phyloP scores from a whole-genome alignment of 2,329 filamentous ascomycete genomes.

The Aspergillus floridensis region DNA sequence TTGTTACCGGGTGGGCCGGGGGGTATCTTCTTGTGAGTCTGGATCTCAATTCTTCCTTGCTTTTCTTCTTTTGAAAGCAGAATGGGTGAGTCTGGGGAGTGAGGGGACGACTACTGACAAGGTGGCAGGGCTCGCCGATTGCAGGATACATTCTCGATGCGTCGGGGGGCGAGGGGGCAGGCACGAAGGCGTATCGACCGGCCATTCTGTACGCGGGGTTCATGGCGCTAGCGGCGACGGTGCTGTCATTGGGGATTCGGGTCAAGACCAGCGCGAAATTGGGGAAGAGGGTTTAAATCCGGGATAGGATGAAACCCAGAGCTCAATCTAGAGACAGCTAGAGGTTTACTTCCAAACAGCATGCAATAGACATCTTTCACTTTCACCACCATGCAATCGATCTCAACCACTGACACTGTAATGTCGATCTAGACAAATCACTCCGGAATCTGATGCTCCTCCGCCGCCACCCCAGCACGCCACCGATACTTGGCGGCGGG shows the following conservation, averaged over 20 bases:
- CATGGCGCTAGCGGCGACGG: conserved; percentile 48
- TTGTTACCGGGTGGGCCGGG: conserved; percentile 59
- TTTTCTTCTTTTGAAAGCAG: background rate
- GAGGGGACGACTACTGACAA: background rate
- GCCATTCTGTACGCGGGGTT: conserved; percentile 63
- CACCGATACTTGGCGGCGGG: conserved; percentile 39
- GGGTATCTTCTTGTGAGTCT: conserved; percentile 57
- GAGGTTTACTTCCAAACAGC: no score
- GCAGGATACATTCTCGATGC: conserved; percentile 59
- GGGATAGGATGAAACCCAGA: no score
- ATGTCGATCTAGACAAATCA: no score
- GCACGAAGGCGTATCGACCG: conserved; percentile 55
- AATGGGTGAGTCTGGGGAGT: background rate
- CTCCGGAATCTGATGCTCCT: conserved; percentile 29
- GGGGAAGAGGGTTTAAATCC: conserved; percentile 26
- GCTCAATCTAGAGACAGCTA: no score
- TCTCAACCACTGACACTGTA: no score
- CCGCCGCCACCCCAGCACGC: conserved; percentile 36
- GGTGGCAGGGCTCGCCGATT: conserved; percentile 53
- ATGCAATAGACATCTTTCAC: no score
- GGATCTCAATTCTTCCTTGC: conserved; percentile 14
- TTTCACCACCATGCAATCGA: no score
- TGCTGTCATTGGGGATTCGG: conserved; percentile 45
- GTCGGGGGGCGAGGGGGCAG: conserved; percentile 51
- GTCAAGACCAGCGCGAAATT: conserved; percentile 42